A percentile compares a stretch with the other conserved stretches of the same genome.
These are phyloP conservation scores for Datisca glomerata DNA, from an alignment of 306 rosid genomes.

Conservation along the genomic window DNA sequence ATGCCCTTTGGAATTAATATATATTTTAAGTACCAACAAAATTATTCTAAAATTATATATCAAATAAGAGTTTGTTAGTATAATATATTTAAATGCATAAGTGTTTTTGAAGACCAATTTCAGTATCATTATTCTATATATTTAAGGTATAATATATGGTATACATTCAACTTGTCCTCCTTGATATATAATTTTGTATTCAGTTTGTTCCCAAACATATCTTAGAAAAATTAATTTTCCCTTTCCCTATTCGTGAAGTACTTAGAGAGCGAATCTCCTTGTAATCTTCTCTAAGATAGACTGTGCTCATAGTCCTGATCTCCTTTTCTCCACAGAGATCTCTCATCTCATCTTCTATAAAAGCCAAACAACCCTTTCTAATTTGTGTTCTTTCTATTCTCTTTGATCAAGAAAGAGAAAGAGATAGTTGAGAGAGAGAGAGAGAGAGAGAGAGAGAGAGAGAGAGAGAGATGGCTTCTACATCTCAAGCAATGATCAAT, in stretches of 20 bases:
- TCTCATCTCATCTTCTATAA: neutral
- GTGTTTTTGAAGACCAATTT: neutral
- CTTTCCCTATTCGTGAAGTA: neutral
- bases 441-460: slow-evolving; percentile 6
- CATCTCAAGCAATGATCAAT: slow-evolving; percentile 37
- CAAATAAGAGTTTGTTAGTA: no score
- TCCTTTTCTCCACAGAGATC: no score
- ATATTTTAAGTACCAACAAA: no score
- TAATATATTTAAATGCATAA: no score
- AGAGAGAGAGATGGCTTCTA: slow-evolving; percentile 28
- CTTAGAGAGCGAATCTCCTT: neutral
- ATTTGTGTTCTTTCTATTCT: neutral
- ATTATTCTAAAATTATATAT: no score
- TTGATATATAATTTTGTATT: neutral
- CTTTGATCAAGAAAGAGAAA: slow-evolving; percentile 8
- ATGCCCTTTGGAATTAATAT: no score
- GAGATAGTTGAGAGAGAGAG: slow-evolving; percentile 5
- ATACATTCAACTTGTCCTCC: neutral
- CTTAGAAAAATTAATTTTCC: neutral
- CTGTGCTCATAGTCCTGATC: neutral
- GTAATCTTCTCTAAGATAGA: neutral
- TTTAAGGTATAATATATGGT: neutral
- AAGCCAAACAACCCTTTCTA: neutral
- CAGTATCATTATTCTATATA: no score
- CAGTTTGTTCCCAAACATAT: no score